Base-by-base conservation (phyloP, 306 rosid species). In the Sphenostylis stenocarpa region DNA sequence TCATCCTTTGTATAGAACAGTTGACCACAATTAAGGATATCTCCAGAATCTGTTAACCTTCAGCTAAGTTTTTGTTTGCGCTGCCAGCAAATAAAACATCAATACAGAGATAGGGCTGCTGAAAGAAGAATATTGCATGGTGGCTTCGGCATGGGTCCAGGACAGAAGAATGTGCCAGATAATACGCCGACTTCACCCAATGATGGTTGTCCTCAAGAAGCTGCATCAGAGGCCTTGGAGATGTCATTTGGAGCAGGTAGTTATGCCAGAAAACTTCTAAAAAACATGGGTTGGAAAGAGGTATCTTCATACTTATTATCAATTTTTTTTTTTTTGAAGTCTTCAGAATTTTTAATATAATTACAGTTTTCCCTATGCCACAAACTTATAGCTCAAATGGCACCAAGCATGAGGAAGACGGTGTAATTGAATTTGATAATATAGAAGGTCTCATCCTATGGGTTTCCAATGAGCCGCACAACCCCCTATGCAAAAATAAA, bases 201-300 rank as follows among this genome's bases (percentile, higher is more conserved):
- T 72, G 55, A 41, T 71, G 63, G 3, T 19, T 68, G 84, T 72
- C 73, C 87, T 2, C 90, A 85, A 73, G 91, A 86, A 72, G 90
- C 90, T 55, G 78, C 90, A 43, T 87, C 87, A 45, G 93, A 92
- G 87, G 94, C 97, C 68, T 75, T 86, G 84, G 83, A 89, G 74
- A 84, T 87, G 78, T 86, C 97, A 81, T 92, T 94, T 86, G 97
- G 96, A 69, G 82, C 80, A 0, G 90, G 89, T n/a, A 94, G 97
- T 75, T 92, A 91, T 31, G 96, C 94, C 41, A 84, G 90, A 82
- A 90, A 82, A 78, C 82, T 90, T 60, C 70, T 91, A 2, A 56
- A 90, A 84, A 61, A 65, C 91, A 90, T 91, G 98, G 96, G 97
- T 28, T 94, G 98, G 97, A 91, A 94, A 52, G 94, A 94, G 93